Base-by-base conservation (phyloP, 805 yeast species). In the Saccharomycopsis selenospora region DNA sequence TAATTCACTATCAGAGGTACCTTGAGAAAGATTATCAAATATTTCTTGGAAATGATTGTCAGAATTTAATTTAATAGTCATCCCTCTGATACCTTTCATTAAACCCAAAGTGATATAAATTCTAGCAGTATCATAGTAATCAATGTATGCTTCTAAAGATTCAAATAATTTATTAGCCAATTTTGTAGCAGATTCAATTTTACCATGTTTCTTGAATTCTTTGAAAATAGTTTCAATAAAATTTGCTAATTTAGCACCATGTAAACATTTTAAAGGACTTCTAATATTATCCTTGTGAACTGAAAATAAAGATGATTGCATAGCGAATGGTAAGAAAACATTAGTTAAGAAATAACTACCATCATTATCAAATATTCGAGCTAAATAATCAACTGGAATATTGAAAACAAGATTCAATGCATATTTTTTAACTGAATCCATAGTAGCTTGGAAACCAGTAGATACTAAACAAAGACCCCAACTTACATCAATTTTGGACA, bases 391-490 rank as follows among this genome's bases (percentile, higher is more conserved):
- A 1, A 57, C 52, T 4, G 77, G 74, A 26, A 86, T 67, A 7
- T 74, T 65, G 36, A 82, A 71, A 40, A 86, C 66, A 41, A 85
- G 58, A 1, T 71, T 69, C 54, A 82, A 61, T 1, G 85, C 67
- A 56, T 77, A 79, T 55, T 77, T 79, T 50, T 90, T 69, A 1
- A 89, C 87, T 4, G 87, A 74, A 50, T 86, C 95, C 79, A 82
- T 79, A 1, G 86, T 72, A 0, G 90, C 87, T 43, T 71, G 76
- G 55, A 86, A 72, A 0, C 95, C 96, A 13, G 87, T 82, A 3
- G 87, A 75, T 7, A 88, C 66, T n/a, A 89, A 65, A 3, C 83
- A 71, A 50, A 85, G 67, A 0, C 85, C 82, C 90, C 95, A 88
- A 0, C 81, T 70, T 1, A 81, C 71, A 29, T 81, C 80, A 45